These are phyloP conservation scores for Rhodotorula glutinis DNA, from an alignment of 1,284 basidiomycete species.

Conservation along the genomic window DNA sequence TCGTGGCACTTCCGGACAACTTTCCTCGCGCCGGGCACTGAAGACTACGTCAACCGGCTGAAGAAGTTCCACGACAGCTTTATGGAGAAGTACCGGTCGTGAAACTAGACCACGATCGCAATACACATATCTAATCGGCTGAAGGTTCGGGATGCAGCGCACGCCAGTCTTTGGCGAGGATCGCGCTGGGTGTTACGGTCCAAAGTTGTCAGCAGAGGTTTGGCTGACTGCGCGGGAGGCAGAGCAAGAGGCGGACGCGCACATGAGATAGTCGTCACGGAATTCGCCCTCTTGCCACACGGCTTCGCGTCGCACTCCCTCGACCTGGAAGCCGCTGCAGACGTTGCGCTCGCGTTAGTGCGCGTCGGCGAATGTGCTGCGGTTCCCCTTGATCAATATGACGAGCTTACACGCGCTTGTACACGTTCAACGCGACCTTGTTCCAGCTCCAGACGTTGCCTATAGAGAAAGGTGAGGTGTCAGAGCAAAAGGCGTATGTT, in stretches of 20 bases:
- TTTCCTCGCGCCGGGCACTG: slow-evolving; percentile 55
- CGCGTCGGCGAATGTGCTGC: no score
- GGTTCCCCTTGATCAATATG: no score
- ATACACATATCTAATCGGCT: neutral
- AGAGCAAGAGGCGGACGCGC: no score
- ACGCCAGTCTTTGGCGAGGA: neutral
- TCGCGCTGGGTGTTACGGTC: no score
- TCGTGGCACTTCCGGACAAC: slow-evolving; percentile 73
- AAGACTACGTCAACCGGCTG: slow-evolving; percentile 80
- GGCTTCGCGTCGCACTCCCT: neutral
- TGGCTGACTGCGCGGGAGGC: no score
- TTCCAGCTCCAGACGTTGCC: neutral
- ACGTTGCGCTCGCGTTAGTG: no score
- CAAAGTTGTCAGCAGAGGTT: no score
- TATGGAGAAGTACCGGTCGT: slow-evolving; percentile 60
- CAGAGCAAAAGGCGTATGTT: no score
- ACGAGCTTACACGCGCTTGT: slow-evolving; percentile 1
- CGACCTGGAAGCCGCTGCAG: slow-evolving; percentile 8
- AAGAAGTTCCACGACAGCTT: slow-evolving; percentile 80
- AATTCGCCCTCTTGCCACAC: neutral
- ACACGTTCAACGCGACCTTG: neutral
- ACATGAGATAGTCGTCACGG: neutral
- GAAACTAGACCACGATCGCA: no score
- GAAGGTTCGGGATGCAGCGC: neutral
- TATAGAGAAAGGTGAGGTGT: neutral